A percentile compares a stretch with the other conserved stretches of the same genome.
Conservation (phyloP, 2,329 filamentous ascomycete genomes). For the Rutstroemia sp. region DNA sequence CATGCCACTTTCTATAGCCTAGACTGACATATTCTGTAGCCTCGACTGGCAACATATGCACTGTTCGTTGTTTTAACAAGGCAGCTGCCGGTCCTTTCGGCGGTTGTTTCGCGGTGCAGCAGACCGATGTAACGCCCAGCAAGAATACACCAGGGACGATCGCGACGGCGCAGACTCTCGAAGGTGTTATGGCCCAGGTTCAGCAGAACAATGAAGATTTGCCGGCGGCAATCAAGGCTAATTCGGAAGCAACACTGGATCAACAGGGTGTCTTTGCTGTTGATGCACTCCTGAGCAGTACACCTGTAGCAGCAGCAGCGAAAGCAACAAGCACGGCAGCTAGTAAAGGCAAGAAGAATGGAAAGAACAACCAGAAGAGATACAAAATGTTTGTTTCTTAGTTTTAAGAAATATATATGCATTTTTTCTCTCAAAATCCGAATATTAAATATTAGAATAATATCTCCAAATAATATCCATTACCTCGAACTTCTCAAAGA, state of each 20-base stretch:
- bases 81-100: slow-evolving; percentile 51
- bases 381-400: too few relatives aligned
- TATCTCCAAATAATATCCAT: too few relatives aligned
- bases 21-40: slow-evolving; percentile 22
- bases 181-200: slow-evolving; percentile 41
- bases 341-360: neutral
- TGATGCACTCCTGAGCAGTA: neutral
- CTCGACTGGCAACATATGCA: slow-evolving; percentile 48
- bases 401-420: too few relatives aligned
- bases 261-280: slow-evolving; percentile 2
- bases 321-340: neutral
- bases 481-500: too few relatives aligned
- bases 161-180: slow-evolving; percentile 38
- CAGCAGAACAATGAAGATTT: slow-evolving; percentile 45
- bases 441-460: too few relatives aligned
- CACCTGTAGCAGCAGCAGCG: neutral
- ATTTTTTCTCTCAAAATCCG: too few relatives aligned
- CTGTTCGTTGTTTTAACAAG: slow-evolving; percentile 52
- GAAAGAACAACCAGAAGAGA: neutral
- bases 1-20: neutral
- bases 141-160: slow-evolving; percentile 40
- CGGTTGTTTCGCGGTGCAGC: slow-evolving; percentile 51
- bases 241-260: neutral
- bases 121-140: slow-evolving; percentile 38
- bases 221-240: slow-evolving; percentile 28